Evolutionary conservation across 1,284 basidiomycete species (phyloP), one percentile per base, ranked within the genome.

Genomic region (Moesziomyces sp.): DNA sequence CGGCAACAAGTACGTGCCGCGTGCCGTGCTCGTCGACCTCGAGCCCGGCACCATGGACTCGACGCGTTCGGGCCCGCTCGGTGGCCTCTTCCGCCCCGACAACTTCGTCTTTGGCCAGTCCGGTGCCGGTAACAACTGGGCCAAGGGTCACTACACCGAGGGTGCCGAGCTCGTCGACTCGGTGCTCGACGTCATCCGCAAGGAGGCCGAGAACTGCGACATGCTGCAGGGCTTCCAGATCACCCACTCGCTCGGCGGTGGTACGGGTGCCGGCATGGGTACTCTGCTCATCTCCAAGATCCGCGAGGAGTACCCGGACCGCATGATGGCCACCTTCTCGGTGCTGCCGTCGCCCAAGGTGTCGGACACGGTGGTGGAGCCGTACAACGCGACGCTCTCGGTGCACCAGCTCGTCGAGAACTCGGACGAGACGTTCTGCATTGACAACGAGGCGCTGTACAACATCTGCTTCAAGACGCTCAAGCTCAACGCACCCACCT

Each of bases 291-390:
- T 84, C 75, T 83, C 64, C 80, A 84, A 82, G 79, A 74, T 84
- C 58, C 79, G 82, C 48, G 82, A 83, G 58, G 85, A 84, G 77
- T 81, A 71, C 82, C 71, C 79, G 89, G 91, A 84, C 76, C 89
- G 94, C 64, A 97, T 97, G 92, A 88, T 97, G 59, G 89, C 93
- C 19, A 97, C 95, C 0, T 98, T 93, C 84, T 96, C 93, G 0
- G 88, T 97, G 63, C 86, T 97, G 21, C 95, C 95, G 2, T 93
- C 93, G 38, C 94, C 95, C 3, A 94, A 93, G 85, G 93, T 97
- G 7, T 96, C 94, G 0, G 95, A 97, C 85, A 97, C 95, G 1
- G 91, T 97, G 57, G 93, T 97, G 40, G 95, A 97, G 89, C 92
- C 92, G 0, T 97, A 97, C 86, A 97, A 97, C 84, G 90, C 93